phyloP scores from a whole-genome alignment of 495 filamentous ascomycete species.

The Parmelia sp. region DNA sequence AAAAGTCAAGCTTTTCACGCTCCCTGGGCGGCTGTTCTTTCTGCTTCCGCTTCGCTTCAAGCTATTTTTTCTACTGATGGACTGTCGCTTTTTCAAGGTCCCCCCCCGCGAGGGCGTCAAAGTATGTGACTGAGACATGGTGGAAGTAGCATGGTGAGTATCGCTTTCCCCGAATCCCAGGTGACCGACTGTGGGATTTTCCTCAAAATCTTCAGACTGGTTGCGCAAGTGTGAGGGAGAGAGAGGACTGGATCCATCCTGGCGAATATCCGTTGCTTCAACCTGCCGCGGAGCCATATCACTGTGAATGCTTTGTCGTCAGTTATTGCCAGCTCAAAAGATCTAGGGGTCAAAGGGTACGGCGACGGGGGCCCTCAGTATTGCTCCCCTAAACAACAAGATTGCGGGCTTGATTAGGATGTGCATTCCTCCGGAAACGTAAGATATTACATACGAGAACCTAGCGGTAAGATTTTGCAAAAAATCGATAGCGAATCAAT shows the following conservation, averaged over 20 bases:
- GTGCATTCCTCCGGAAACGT: too few relatives aligned
- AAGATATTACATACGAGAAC: not conserved
- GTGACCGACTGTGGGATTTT: slow-evolving; percentile 8
- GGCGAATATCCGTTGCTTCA: slow-evolving; percentile 19
- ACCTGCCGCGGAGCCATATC: slow-evolving; percentile 19
- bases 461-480: not conserved
- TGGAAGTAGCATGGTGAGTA: slow-evolving; percentile 46
- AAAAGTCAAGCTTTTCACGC: slow-evolving; percentile 66
- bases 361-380: not conserved
- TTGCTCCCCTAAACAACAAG: not conserved
- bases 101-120: slow-evolving; percentile 60
- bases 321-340: not conserved
- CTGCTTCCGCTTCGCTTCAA: slow-evolving; percentile 74
- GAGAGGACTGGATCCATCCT: slow-evolving; percentile 14
- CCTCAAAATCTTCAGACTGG: slow-evolving; percentile 8
- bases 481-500: not conserved
- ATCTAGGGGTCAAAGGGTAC: not conserved
- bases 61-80: slow-evolving; percentile 64
- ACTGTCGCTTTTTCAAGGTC: slow-evolving; percentile 81
- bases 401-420: not conserved
- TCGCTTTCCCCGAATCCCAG: slow-evolving; percentile 18
- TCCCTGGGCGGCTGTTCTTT: slow-evolving; percentile 69
- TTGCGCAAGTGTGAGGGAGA: slow-evolving; percentile 17
- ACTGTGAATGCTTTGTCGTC: not conserved
- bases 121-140: slow-evolving; percentile 46